Evolutionary conservation across 169 alveolate genomes (phyloP).

Genomic region (Plasmodium gallinaceum): DNA sequence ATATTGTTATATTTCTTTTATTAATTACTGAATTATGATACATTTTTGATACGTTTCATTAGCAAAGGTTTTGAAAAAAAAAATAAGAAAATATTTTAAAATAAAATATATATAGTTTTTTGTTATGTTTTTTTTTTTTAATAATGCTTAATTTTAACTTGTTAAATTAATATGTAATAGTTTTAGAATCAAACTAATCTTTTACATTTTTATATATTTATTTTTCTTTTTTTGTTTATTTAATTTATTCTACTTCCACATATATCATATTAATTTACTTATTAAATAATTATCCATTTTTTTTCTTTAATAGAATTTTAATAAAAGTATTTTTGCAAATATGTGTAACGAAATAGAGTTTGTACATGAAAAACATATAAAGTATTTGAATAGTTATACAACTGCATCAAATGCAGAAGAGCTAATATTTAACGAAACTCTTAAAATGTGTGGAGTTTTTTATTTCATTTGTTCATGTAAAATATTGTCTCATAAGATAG

Average conservation of each 20-base stretch:
- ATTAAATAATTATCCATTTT: neutral
- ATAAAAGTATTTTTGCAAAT: neutral
- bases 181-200: no score
- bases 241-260: no score
- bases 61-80: no score
- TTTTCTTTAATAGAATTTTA: neutral
- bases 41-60: no score
- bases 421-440: constrained; percentile 83
- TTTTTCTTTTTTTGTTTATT: neutral
- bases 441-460: constrained; percentile 84
- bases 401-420: constrained; percentile 79
- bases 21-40: no score
- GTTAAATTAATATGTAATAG: no score
- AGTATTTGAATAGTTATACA: constrained; percentile 74
- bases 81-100: no score
- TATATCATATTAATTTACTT: neutral
- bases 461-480: constrained; percentile 83
- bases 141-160: no score
- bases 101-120: no score
- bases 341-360: constrained; percentile 18
- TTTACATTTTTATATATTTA: neutral
- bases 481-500: constrained; percentile 73
- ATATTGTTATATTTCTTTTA: no score
- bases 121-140: no score
- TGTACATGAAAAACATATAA: constrained; percentile 62